Conservation (phyloP, 495 filamentous ascomycete genomes). For the Aspergillus egyptiacus region DNA sequence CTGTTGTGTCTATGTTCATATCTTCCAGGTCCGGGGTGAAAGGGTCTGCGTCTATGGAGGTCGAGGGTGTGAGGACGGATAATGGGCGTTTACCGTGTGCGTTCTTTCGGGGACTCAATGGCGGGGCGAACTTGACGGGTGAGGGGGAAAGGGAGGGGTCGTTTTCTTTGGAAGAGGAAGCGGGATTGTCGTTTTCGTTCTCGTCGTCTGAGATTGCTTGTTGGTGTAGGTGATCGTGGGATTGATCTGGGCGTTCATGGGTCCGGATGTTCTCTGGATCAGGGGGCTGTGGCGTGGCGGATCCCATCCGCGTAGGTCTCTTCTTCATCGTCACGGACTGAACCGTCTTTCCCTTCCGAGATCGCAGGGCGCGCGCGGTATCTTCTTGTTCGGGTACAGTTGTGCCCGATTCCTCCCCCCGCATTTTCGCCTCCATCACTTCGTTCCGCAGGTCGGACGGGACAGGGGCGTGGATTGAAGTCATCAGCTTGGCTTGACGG, state of each 20-base stretch:
- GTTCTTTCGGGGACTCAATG: constrained; percentile 32
- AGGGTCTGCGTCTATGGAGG: constrained; percentile 23
- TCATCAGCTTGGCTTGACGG: constrained; percentile 59
- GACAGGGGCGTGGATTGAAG: constrained; percentile 57
- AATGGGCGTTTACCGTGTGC: constrained; percentile 38
- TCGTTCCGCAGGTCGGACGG: constrained; percentile 38
- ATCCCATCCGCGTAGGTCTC: constrained; percentile 8
- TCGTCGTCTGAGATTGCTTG: constrained; percentile 21
- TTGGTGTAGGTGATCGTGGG: neutral
- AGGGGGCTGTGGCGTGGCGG: constrained; percentile 2
- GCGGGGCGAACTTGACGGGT: constrained; percentile 24
- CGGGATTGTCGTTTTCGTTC: constrained; percentile 28
- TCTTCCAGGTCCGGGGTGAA: constrained; percentile 14
- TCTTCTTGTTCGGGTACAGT: constrained; percentile 19
- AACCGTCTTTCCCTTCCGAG: constrained; percentile 23
- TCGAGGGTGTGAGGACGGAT: constrained; percentile 31
- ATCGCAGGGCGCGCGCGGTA: constrained; percentile 14
- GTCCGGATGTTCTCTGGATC: constrained; percentile 3
- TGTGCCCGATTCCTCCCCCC: constrained; percentile 50
- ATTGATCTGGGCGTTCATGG: neutral
- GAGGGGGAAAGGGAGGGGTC: constrained; percentile 41
- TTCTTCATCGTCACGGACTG: constrained; percentile 27
- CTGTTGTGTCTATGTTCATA: neutral
- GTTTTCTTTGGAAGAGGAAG: constrained; percentile 44
- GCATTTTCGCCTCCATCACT: constrained; percentile 50